Percentiles rank a stretch among this genome's conserved stretches.
These are phyloP conservation scores for Rhizopus stolonifer DNA, from an alignment of 371 early-diverging fungal species.

Conservation along the genomic window DNA sequence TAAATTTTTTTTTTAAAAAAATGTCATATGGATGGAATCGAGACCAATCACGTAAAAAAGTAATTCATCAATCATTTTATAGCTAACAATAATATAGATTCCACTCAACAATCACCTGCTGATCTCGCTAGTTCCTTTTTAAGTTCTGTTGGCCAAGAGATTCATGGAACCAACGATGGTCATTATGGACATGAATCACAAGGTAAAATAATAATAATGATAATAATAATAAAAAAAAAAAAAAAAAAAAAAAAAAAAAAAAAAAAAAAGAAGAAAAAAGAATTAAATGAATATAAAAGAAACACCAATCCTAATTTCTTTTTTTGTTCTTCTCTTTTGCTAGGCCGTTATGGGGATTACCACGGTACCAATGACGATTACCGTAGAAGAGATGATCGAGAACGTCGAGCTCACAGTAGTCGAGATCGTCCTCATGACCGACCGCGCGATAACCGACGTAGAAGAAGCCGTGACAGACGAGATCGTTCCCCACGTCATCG, in stretches of 20 bases:
- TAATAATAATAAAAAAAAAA: too few species aligned
- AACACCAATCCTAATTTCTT: too few species aligned
- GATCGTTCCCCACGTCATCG: conserved; percentile 35
- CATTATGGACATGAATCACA: conserved; percentile 24
- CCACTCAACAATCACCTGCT: conserved; percentile 31
- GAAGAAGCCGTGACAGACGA: conserved; percentile 38
- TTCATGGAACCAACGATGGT: conserved; percentile 24
- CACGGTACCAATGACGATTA: conserved; percentile 21
- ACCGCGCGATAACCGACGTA: conserved; percentile 43
- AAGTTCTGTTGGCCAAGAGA: conserved; percentile 45
- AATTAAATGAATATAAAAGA: too few species aligned
- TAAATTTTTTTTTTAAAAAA: not conserved
- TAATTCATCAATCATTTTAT: not conserved
- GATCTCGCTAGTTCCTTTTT: conserved; percentile 49
- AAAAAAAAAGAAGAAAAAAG: too few species aligned
- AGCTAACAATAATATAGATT: not conserved
- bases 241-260: too few species aligned
- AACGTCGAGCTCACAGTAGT: conserved; percentile 41
- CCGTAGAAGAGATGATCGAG: conserved; percentile 21
- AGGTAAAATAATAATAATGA: too few species aligned
- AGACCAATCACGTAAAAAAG: conserved; percentile 19
- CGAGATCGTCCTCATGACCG: conserved; percentile 51
- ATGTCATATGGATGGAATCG: conserved; percentile 32
- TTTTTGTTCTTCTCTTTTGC: too few species aligned
- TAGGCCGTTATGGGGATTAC: conserved; percentile 21